Evolutionary conservation across 2,329 filamentous ascomycete genomes (phyloP).

Genomic region (Sporothrix curviconia): DNA sequence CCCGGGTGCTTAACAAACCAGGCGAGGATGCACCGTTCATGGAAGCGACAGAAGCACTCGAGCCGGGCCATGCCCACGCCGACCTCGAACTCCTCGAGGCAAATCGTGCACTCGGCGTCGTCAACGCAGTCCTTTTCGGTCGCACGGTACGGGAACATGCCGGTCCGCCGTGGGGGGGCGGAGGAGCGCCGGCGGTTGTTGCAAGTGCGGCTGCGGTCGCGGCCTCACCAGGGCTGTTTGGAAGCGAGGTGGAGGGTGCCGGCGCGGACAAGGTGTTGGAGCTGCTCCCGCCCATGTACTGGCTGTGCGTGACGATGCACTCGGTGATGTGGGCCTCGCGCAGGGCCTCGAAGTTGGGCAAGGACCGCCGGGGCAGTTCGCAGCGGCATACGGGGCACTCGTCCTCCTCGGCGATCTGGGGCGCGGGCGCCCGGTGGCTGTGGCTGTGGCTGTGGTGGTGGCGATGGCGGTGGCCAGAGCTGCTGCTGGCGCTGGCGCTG

Average conservation of each 20-base stretch:
- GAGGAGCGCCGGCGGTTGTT: constrained; percentile 13
- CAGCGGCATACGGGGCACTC: constrained; percentile 71
- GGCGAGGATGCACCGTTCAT: constrained; percentile 51
- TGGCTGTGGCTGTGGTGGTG: constrained; percentile 17
- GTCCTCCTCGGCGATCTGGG: constrained; percentile 60
- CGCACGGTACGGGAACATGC: constrained; percentile 57
- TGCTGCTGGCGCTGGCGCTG: constrained; percentile 8
- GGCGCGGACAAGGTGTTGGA: neutral
- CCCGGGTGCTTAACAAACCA: constrained; percentile 60
- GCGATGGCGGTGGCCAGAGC: constrained; percentile 16
- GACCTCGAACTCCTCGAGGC: constrained; percentile 58
- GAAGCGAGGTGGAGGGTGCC: constrained; percentile 9
- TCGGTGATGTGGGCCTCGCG: constrained; percentile 52
- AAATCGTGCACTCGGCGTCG: constrained; percentile 61
- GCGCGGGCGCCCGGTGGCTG: neutral
- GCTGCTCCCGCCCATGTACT: constrained; percentile 33
- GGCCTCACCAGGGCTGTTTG: constrained; percentile 9
- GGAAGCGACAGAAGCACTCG: constrained; percentile 61
- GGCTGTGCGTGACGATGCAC: constrained; percentile 52
- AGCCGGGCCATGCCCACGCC: constrained; percentile 58
- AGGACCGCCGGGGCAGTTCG: constrained; percentile 55
- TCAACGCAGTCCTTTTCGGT: constrained; percentile 65
- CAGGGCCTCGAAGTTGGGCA: constrained; percentile 47
- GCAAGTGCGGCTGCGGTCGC: constrained; percentile 3
- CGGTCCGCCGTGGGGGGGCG: constrained; percentile 45